These are phyloP conservation scores for Toxicodendron radicans DNA, from an alignment of 345 rosid genomes.

Conservation along the genomic window DNA sequence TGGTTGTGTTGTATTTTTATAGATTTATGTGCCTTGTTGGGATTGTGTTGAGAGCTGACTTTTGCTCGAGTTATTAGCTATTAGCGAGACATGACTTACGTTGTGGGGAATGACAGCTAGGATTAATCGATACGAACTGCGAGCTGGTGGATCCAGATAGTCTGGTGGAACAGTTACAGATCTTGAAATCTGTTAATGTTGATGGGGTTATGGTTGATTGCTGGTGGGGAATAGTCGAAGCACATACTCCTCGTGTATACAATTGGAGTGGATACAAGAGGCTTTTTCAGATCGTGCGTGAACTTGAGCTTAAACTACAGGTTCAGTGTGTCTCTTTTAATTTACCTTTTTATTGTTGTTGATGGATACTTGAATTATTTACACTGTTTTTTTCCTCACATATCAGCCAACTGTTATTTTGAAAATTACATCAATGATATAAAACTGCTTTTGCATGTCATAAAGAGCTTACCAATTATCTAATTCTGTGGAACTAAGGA, in stretches of 20 bases:
- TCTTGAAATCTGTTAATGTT: slow-evolving; percentile 67
- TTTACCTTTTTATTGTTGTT: not conserved
- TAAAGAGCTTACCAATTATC: not conserved
- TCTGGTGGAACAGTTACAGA: slow-evolving; percentile 56
- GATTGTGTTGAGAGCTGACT: not conserved
- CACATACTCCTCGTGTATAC: slow-evolving; percentile 66
- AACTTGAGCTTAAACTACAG: slow-evolving; percentile 81
- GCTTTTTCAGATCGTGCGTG: slow-evolving; percentile 78
- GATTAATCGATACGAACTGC: slow-evolving; percentile 70
- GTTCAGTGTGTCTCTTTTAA: slow-evolving; percentile 21
- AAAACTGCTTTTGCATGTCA: not conserved
- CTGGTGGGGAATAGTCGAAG: slow-evolving; percentile 99
- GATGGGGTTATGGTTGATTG: slow-evolving; percentile 93
- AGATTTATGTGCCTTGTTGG: not conserved
- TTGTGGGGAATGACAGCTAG: slow-evolving; percentile 48
- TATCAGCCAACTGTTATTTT: not conserved
- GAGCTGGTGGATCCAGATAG: slow-evolving; percentile 71
- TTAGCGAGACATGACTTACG: not conserved
- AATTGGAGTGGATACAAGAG: slow-evolving; percentile 84
- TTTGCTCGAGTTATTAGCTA: not conserved
- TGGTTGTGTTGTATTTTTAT: not conserved
- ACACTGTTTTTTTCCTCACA: not conserved
- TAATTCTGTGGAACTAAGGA: not conserved
- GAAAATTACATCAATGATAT: not conserved
- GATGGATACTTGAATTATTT: not conserved